Percentiles rank a stretch among this genome's conserved stretches.
These are phyloP conservation scores for Primulina tabacum DNA, from an alignment of 257 asterid genomes.

Conservation along the genomic window DNA sequence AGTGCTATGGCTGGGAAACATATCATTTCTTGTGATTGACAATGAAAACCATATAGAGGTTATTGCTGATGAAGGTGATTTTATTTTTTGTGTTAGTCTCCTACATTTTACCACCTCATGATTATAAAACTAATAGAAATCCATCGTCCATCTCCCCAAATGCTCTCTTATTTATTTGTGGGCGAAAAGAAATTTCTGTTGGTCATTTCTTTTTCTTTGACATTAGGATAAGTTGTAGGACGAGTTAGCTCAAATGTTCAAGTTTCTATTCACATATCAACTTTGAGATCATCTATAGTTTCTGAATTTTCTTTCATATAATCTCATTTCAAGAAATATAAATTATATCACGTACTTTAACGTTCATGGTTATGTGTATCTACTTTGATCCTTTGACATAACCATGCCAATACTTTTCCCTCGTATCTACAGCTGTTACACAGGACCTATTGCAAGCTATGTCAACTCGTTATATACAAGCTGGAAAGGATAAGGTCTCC, in stretches of 20 bases:
- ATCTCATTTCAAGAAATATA: not conserved
- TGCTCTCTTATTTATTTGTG: not conserved
- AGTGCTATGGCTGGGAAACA: conserved; percentile 94
- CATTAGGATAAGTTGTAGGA: not conserved
- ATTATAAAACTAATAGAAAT: not conserved
- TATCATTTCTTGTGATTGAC: conserved; percentile 66
- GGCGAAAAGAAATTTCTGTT: not conserved
- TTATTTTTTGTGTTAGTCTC: conserved; percentile 10
- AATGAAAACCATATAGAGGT: conserved; percentile 67
- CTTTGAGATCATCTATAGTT: not conserved
- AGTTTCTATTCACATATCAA: not conserved
- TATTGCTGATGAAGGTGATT: conserved; percentile 75
- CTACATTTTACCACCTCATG: not conserved
- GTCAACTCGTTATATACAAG: conserved; percentile 65
- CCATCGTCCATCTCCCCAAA: too few relatives aligned
- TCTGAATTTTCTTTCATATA: not conserved
- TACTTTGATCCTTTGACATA: conserved; percentile 25
- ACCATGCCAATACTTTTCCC: conserved; percentile 20
- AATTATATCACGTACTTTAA: not conserved
- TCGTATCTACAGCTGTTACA: conserved; percentile 57
- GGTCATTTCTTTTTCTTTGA: conserved; percentile 5
- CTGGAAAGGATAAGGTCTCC: conserved; percentile 64
- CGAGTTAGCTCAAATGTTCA: not conserved
- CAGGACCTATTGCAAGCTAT: conserved; percentile 67
- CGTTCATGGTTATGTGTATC: conserved; percentile 17